Conservation (phyloP, 2,329 filamentous ascomycete genomes). For the Pseudocercospora fuligena region DNA sequence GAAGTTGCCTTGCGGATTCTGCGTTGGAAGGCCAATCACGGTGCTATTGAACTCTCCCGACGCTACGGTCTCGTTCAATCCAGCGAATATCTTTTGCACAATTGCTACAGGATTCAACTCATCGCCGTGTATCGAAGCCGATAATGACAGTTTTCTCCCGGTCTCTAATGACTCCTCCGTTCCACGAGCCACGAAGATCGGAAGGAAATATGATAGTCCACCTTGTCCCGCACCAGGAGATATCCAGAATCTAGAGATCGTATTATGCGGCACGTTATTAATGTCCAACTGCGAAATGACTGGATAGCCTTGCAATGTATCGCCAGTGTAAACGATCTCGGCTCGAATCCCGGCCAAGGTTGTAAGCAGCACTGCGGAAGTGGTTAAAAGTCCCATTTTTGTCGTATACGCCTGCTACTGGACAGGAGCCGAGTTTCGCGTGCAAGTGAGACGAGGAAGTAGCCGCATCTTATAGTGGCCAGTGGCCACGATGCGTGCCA, state of each 20-base stretch:
- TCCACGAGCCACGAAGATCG: conserved; percentile 46
- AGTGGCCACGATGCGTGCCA: conserved; percentile 19
- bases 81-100: conserved; percentile 43
- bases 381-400: not conserved
- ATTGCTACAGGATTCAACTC: conserved; percentile 46
- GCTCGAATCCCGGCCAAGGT: conserved; percentile 1
- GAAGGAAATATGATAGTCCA: conserved; percentile 44
- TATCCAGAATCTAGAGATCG: conserved; percentile 45
- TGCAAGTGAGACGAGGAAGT: not conserved
- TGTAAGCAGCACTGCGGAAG: not conserved
- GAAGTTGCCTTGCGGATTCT: conserved; percentile 47
- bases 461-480: conserved; percentile 15
- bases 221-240: conserved; percentile 46
- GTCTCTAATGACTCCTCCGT: conserved; percentile 43
- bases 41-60: conserved; percentile 32
- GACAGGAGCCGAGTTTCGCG: not conserved
- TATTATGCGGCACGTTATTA: conserved; percentile 43
- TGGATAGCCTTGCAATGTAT: conserved; percentile 30
- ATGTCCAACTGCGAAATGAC: conserved; percentile 39
- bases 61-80: conserved; percentile 43
- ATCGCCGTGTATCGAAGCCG: conserved; percentile 46
- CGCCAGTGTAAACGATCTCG: conserved; percentile 29
- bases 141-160: conserved; percentile 45
- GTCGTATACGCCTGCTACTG: not conserved
- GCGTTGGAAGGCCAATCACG: conserved; percentile 47